Conservation (phyloP, 495 filamentous ascomycete species). For the Pseudoneurospora amorphoporcata region DNA sequence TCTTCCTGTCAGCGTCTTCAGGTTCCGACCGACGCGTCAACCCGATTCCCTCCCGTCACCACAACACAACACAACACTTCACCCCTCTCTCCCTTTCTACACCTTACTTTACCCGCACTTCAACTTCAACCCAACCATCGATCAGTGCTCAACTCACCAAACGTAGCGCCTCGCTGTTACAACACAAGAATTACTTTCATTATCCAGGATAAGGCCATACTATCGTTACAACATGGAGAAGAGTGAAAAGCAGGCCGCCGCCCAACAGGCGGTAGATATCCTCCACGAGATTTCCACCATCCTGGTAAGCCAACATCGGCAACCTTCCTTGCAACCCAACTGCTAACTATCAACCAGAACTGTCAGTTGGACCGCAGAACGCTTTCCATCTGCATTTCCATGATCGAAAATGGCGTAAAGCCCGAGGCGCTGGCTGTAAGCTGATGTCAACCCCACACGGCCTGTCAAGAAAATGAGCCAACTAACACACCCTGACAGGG, state of each 20-base stretch:
- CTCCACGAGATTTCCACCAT: conserved; percentile 87
- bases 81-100: not conserved
- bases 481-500: not conserved
- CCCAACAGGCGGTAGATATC: conserved; percentile 93
- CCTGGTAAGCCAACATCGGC: conserved; percentile 43
- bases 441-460: not conserved
- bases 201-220: not conserved
- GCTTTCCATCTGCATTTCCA: conserved; percentile 85
- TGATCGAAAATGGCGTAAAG: conserved; percentile 96
- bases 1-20: not conserved
- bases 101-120: not conserved
- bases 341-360: conserved; percentile 48
- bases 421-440: conserved; percentile 88
- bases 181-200: not conserved
- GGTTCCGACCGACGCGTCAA: not conserved
- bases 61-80: not conserved
- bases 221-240: not conserved
- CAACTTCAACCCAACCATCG: not conserved
- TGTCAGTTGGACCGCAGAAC: conserved; percentile 83
- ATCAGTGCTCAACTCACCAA: not conserved
- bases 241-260: conserved; percentile 72
- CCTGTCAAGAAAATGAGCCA: not conserved
- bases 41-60: not conserved
- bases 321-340: not conserved
- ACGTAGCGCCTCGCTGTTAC: not conserved